A percentile compares a stretch with the other conserved stretches of the same genome.
Evolutionary conservation across 192 early-diverging fungal genomes (phyloP).

Genomic region (Umbelopsis vinacea): DNA sequence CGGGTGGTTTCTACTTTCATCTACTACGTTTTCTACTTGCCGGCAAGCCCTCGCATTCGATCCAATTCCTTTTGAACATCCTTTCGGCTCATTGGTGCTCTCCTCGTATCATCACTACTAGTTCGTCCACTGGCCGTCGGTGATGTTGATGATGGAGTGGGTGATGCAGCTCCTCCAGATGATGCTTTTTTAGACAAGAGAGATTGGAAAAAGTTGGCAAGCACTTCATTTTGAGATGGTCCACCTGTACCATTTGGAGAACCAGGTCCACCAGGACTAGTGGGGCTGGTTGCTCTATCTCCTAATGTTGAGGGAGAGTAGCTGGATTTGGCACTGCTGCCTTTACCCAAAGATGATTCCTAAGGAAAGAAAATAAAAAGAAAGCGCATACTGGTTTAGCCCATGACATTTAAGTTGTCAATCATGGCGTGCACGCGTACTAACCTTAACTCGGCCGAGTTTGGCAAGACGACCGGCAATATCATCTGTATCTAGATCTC

Average conservation of each 20-base stretch:
- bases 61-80: constrained; percentile 42
- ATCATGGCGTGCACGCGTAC: no score
- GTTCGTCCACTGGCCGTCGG: constrained; percentile 18
- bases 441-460: constrained; percentile 12
- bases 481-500: constrained; percentile 47
- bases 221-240: constrained; percentile 71
- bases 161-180: constrained; percentile 14
- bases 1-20: constrained; percentile 12
- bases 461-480: constrained; percentile 27
- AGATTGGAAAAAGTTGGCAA: constrained; percentile 91
- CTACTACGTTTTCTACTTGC: constrained; percentile 24
- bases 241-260: constrained; percentile 24
- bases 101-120: constrained; percentile 22
- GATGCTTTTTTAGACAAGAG: constrained; percentile 67
- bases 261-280: constrained; percentile 22
- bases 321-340: constrained; percentile 5
- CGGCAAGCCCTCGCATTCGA: constrained; percentile 33
- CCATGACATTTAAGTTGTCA: constrained; percentile 21
- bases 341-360: constrained; percentile 13
- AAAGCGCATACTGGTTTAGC: background rate
- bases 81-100: constrained; percentile 33
- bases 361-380: background rate
- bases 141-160: constrained; percentile 20
- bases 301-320: background rate
- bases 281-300: constrained; percentile 13